Evolutionary conservation across 495 filamentous ascomycete species (phyloP).

Genomic region (Xylaria grammica): DNA sequence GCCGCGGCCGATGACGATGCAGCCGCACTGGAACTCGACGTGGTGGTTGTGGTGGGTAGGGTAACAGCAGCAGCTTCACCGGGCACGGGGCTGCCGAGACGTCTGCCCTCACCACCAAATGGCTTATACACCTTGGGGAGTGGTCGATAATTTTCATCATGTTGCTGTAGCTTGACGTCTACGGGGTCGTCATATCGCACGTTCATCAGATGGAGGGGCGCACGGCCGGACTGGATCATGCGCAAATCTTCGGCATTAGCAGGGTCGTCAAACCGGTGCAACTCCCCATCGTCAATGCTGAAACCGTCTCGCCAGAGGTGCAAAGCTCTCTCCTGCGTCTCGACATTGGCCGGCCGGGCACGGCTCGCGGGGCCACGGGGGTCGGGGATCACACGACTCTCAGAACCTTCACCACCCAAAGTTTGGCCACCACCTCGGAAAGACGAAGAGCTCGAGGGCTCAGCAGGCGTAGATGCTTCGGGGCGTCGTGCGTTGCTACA

Average conservation of each 20-base stretch:
- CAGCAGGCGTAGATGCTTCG: constrained; percentile 49
- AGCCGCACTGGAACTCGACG: constrained; percentile 51
- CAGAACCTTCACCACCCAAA: constrained; percentile 86
- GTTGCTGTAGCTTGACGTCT: constrained; percentile 86
- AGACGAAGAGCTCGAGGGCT: constrained; percentile 57
- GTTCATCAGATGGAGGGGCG: constrained; percentile 87
- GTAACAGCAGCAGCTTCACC: constrained; percentile 53
- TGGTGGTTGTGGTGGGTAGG: constrained; percentile 37
- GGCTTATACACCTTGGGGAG: constrained; percentile 89
- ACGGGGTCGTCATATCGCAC: constrained; percentile 84
- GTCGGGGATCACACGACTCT: constrained; percentile 73
- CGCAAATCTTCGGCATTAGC: constrained; percentile 79
- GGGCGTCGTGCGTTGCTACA: constrained; percentile 64
- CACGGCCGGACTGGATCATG: constrained; percentile 84
- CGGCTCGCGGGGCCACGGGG: constrained; percentile 51
- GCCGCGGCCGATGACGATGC: constrained; percentile 42
- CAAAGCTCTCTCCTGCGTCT: constrained; percentile 64
- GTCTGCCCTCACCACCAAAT: constrained; percentile 80
- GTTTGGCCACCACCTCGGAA: constrained; percentile 87
- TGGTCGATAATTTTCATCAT: constrained; percentile 79
- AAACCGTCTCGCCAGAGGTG: constrained; percentile 96
- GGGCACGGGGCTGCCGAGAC: constrained; percentile 91
- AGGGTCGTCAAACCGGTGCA: constrained; percentile 88
- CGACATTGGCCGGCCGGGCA: constrained; percentile 40
- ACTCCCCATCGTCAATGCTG: constrained; percentile 91